Conservation (phyloP, 495 filamentous ascomycete species). For the Penicillium steckii region DNA sequence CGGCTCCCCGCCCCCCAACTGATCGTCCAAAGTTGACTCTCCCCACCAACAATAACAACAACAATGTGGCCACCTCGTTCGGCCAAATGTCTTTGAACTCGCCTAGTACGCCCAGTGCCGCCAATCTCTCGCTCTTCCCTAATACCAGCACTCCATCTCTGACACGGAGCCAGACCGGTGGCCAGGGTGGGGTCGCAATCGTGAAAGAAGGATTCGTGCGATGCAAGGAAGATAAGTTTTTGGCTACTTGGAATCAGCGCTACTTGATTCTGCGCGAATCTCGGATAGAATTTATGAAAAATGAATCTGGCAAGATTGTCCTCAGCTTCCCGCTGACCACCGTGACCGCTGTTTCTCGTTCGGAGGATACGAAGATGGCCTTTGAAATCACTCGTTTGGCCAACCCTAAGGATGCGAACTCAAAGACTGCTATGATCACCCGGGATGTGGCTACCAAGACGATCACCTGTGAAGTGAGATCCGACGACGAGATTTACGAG, state of each 20-base stretch:
- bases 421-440: constrained; percentile 56
- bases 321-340: constrained; percentile 79
- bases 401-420: constrained; percentile 59
- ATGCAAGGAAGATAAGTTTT: constrained; percentile 81
- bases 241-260: constrained; percentile 87
- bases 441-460: constrained; percentile 78
- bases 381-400: constrained; percentile 83
- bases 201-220: constrained; percentile 88
- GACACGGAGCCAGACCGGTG: constrained; percentile 58
- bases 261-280: constrained; percentile 86
- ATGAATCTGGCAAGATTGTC: constrained; percentile 76
- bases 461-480: constrained; percentile 85
- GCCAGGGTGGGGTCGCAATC: constrained; percentile 63
- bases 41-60: constrained; percentile 55
- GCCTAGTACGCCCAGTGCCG: constrained; percentile 53
- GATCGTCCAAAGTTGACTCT: constrained; percentile 79
- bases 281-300: constrained; percentile 88
- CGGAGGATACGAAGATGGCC: constrained; percentile 81
- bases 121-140: constrained; percentile 52
- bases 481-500: constrained; percentile 93
- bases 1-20: constrained; percentile 85
- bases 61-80: constrained; percentile 71
- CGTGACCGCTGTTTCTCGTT: constrained; percentile 79
- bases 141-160: constrained; percentile 67
- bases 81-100: constrained; percentile 70